Percentiles rank a stretch among this genome's conserved stretches.
These are phyloP conservation scores for Amanita pallidorosea DNA, from an alignment of 768 basidiomycete species.

Conservation along the genomic window DNA sequence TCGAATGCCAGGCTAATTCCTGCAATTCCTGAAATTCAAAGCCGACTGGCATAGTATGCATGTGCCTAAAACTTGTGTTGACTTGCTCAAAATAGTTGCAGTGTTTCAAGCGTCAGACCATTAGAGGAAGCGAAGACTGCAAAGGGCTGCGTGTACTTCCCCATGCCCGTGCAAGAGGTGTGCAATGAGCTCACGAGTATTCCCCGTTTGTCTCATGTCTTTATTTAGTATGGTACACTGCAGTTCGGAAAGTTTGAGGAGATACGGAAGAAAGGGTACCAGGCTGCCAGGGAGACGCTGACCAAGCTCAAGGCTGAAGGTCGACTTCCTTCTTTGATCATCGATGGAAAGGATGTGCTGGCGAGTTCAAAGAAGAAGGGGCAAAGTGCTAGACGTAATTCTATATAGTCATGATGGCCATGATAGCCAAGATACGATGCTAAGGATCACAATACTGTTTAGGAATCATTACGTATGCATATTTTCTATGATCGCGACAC, in stretches of 20 bases:
- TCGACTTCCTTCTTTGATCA: slow-evolving; percentile 61
- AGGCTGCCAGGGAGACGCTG: slow-evolving; percentile 59
- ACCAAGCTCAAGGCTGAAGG: slow-evolving; percentile 78
- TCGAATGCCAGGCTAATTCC: slow-evolving; percentile 69
- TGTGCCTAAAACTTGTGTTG: not conserved
- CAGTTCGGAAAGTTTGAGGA: slow-evolving; percentile 87
- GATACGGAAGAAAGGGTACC: slow-evolving; percentile 74
- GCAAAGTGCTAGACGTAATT: slow-evolving; percentile 69
- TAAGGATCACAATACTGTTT: not conserved
- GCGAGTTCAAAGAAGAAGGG: slow-evolving; percentile 54
- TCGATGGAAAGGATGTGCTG: slow-evolving; percentile 44
- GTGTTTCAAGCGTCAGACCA: slow-evolving; percentile 92
- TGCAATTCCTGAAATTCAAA: slow-evolving; percentile 88
- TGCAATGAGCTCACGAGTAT: slow-evolving; percentile 9
- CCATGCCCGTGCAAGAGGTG: slow-evolving; percentile 92
- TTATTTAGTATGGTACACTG: slow-evolving; percentile 71
- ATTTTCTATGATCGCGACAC: slow-evolving; percentile 13
- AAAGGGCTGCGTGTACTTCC: slow-evolving; percentile 83
- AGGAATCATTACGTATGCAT: too few species aligned
- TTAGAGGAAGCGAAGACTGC: slow-evolving; percentile 91
- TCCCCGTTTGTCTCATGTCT: not conserved
- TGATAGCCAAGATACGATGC: too few species aligned
- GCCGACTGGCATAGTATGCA: slow-evolving; percentile 87
- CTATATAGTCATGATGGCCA: slow-evolving; percentile 25
- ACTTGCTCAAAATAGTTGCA: slow-evolving; percentile 19